Evolutionary conservation across 495 filamentous ascomycete genomes (phyloP).

Genomic region (Paragyromitra xinjiangensis): DNA sequence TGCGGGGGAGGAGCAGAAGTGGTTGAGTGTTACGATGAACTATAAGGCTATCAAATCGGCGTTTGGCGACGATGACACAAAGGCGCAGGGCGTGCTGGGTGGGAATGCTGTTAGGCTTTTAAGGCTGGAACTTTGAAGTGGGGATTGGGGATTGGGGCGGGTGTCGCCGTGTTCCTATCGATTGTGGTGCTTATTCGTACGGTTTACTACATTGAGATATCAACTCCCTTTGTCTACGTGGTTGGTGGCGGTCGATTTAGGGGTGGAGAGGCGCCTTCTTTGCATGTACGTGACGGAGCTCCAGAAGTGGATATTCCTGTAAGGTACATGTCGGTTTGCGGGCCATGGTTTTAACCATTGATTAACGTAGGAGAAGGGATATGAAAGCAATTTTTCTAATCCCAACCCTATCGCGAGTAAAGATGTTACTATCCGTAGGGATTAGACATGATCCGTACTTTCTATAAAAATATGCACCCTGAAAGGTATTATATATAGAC

Average conservation of each 20-base stretch:
- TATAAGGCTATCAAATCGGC: constrained; percentile 72
- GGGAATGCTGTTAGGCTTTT: constrained; percentile 75
- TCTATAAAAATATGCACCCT: too few relatives aligned
- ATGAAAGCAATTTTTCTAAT: neutral
- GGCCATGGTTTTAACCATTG: neutral
- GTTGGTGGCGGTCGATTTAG: neutral
- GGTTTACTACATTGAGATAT: neutral
- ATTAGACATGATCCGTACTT: too few relatives aligned
- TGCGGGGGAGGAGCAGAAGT: constrained; percentile 67
- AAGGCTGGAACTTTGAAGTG: constrained; percentile 59
- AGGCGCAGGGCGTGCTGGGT: constrained; percentile 68
- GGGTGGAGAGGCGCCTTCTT: neutral
- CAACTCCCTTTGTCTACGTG: neutral
- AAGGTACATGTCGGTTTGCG: neutral
- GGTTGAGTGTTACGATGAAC: constrained; percentile 85
- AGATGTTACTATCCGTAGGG: neutral
- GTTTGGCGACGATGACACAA: constrained; percentile 65
- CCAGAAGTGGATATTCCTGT: neutral
- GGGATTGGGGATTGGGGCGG: neutral
- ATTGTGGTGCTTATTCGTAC: neutral
- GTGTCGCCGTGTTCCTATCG: neutral
- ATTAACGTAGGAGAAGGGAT: neutral
- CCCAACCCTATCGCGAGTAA: neutral
- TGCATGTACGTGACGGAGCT: neutral
- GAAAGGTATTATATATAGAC: too few relatives aligned